Evolutionary conservation across 768 basidiomycete species (phyloP).

Genomic region (Naganishia friedmannii): DNA sequence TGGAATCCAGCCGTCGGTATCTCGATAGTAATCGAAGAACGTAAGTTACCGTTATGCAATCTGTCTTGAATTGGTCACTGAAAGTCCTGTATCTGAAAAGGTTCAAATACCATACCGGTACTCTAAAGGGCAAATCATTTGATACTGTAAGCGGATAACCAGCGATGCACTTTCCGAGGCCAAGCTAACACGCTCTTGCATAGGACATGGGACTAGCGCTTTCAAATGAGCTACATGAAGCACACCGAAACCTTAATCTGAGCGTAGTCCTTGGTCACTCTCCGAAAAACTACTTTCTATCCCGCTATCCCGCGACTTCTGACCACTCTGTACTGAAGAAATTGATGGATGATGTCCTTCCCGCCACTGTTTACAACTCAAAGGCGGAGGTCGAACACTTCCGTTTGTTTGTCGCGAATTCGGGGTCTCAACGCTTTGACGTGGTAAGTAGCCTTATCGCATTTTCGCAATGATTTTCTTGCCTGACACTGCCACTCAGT

Average conservation of each 20-base stretch:
- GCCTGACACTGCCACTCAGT: constrained; percentile 34
- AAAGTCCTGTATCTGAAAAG: constrained; percentile 9
- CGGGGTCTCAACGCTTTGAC: constrained; percentile 53
- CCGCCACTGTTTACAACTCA: constrained; percentile 56
- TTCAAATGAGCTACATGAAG: constrained; percentile 28
- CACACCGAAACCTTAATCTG: constrained; percentile 57
- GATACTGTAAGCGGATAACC: constrained; percentile 57
- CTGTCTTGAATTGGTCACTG: no score
- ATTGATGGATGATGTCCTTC: constrained; percentile 55
- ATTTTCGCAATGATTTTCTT: background rate
- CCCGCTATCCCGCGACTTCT: constrained; percentile 55
- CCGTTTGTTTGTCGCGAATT: constrained; percentile 45
- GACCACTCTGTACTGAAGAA: constrained; percentile 44
- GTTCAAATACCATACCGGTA: constrained; percentile 64
- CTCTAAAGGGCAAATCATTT: constrained; percentile 57
- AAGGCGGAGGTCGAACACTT: constrained; percentile 28
- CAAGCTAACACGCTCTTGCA: constrained; percentile 34
- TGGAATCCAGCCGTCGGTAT: constrained; percentile 69
- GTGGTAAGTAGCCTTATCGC: constrained; percentile 38
- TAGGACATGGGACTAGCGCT: constrained; percentile 32
- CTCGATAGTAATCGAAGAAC: constrained; percentile 75
- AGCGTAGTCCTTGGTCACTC: constrained; percentile 65
- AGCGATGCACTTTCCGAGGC: background rate
- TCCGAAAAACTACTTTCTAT: constrained; percentile 66
- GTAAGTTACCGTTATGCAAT: constrained; percentile 52